A percentile compares a stretch with the other conserved stretches of the same genome.
Evolutionary conservation across 768 basidiomycete species (phyloP).

Genomic region (Lactifluus pinguis): DNA sequence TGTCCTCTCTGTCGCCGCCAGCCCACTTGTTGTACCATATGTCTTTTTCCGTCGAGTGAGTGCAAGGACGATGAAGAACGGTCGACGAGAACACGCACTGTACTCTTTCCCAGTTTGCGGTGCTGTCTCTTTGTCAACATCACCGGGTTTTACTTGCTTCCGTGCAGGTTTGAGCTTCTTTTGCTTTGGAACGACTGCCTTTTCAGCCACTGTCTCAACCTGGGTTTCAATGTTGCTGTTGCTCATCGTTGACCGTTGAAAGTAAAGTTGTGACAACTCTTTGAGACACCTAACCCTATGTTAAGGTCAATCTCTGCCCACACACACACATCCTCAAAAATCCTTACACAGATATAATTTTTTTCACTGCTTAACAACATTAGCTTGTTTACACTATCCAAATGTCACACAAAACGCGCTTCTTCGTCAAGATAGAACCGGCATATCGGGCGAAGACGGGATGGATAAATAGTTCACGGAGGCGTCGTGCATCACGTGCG

Average conservation of each 20-base stretch:
- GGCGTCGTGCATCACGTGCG: too few relatives aligned
- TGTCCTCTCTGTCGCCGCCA: constrained; percentile 97
- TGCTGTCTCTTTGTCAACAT: constrained; percentile 82
- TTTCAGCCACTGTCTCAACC: not conserved
- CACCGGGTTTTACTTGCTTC: constrained; percentile 85
- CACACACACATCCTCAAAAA: too few relatives aligned
- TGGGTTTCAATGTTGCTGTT: constrained; percentile 11
- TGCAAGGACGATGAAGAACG: not conserved
- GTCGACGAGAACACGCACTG: constrained; percentile 47
- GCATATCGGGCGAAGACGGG: too few relatives aligned
- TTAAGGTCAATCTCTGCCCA: too few relatives aligned
- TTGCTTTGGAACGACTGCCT: constrained; percentile 21
- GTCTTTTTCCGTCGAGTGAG: constrained; percentile 40
- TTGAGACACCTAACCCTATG: too few relatives aligned
- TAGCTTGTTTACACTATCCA: too few relatives aligned
- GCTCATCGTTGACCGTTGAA: constrained; percentile 8
- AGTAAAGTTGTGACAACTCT: not conserved
- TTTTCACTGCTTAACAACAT: too few relatives aligned
- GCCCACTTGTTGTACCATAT: constrained; percentile 99
- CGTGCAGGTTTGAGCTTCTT: constrained; percentile 88
- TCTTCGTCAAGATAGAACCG: too few relatives aligned
- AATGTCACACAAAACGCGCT: too few relatives aligned
- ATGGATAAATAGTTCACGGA: too few relatives aligned
- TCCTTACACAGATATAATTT: too few relatives aligned
- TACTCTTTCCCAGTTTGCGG: constrained; percentile 94